phyloP scores from a whole-genome alignment of 2,329 filamentous ascomycete species.

The Calonectria honghensis region DNA sequence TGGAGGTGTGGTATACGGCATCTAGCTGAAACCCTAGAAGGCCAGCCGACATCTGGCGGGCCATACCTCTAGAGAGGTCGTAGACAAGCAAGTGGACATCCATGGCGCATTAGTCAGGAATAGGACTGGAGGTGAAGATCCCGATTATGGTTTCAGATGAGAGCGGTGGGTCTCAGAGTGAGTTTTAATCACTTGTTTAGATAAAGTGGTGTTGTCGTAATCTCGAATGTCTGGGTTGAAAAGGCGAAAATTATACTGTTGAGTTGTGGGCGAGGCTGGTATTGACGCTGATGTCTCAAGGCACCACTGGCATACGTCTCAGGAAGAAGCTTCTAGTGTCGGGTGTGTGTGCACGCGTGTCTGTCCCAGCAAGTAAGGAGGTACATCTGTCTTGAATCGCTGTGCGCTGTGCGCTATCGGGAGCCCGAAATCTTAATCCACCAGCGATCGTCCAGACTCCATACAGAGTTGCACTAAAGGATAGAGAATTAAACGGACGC shows the following conservation, averaged over 20 bases:
- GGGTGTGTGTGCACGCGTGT: constrained; percentile 32
- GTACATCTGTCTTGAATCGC: constrained; percentile 12
- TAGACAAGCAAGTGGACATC: constrained; percentile 87
- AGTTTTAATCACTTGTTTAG: constrained; percentile 13
- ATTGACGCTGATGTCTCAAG: constrained; percentile 37
- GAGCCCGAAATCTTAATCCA: constrained; percentile 17
- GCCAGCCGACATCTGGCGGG: constrained; percentile 72
- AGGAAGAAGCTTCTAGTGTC: constrained; percentile 51
- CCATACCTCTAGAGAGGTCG: constrained; percentile 81
- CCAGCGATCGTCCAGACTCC: background rate
- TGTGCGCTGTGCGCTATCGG: background rate
- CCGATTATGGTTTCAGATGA: background rate
- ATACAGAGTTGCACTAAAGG: background rate
- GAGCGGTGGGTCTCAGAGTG: background rate
- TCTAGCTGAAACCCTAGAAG: constrained; percentile 81
- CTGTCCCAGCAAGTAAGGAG: constrained; percentile 4
- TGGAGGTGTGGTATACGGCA: constrained; percentile 95
- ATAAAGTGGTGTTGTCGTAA: constrained; percentile 2
- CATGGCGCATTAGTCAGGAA: constrained; percentile 67
- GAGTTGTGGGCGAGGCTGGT: constrained; percentile 9
- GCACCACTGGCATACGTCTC: constrained; percentile 53
- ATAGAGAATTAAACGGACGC: no score
- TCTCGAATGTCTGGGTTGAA: constrained; percentile 12
- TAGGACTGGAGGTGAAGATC: background rate
- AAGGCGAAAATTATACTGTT: background rate